Evolutionary conservation across 345 rosid species (phyloP).

Genomic region (Barbarea vulgaris): DNA sequence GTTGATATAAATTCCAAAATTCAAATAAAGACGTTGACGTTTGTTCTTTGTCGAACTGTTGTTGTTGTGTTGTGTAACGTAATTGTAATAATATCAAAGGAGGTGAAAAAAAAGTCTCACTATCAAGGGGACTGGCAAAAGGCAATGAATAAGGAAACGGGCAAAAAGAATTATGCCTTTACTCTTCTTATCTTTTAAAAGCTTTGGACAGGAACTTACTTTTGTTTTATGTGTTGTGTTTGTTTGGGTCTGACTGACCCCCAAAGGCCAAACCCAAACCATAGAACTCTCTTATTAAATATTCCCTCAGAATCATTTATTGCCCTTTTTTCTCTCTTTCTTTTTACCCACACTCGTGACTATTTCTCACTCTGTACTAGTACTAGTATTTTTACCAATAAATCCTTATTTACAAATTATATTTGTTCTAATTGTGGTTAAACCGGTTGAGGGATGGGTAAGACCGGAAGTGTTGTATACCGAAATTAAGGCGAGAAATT

Average conservation of each 20-base stretch:
- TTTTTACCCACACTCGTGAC: constrained; percentile 33
- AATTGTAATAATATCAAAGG: constrained; percentile 22
- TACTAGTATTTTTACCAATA: constrained; percentile 15
- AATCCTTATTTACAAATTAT: neutral
- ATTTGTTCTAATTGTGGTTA: neutral
- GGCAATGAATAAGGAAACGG: constrained; percentile 42
- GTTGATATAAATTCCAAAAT: constrained; percentile 22
- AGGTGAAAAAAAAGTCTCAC: constrained; percentile 25
- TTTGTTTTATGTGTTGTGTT: constrained; percentile 45
- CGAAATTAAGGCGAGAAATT: neutral
- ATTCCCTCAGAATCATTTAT: constrained; percentile 38
- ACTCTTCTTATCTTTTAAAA: constrained; percentile 36
- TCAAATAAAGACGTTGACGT: neutral
- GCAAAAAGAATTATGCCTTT: constrained; percentile 46
- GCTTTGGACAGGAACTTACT: constrained; percentile 38
- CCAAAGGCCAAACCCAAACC: constrained; percentile 35
- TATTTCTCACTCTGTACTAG: constrained; percentile 31
- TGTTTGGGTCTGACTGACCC: constrained; percentile 44
- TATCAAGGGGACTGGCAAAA: constrained; percentile 36
- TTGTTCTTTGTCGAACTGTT: neutral
- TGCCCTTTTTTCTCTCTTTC: constrained; percentile 4
- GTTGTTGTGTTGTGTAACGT: constrained; percentile 7
- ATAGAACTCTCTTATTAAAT: constrained; percentile 33
- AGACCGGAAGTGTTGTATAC: neutral
- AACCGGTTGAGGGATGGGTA: neutral